A percentile compares a stretch with the other conserved stretches of the same genome.
Conservation (phyloP, 495 filamentous ascomycete species). For the Neurospora sp. region DNA sequence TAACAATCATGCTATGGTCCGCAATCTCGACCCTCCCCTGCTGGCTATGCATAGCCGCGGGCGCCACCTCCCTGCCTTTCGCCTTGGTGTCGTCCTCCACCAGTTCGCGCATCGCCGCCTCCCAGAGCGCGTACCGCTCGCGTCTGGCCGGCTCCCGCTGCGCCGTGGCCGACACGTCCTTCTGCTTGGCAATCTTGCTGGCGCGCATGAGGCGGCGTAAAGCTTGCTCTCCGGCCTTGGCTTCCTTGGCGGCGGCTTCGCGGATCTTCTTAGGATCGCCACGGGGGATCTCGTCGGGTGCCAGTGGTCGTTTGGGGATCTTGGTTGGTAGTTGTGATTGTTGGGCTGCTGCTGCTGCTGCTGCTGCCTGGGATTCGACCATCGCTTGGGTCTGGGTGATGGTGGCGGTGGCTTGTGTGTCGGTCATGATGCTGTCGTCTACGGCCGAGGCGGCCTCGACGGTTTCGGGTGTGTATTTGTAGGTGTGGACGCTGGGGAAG, state of each 20-base stretch:
- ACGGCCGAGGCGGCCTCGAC: slow-evolving; percentile 15
- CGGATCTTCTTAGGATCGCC: slow-evolving; percentile 31
- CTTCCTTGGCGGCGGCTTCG: slow-evolving; percentile 32
- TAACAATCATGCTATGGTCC: slow-evolving; percentile 40
- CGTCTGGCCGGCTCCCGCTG: slow-evolving; percentile 23
- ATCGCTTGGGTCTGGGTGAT: neutral
- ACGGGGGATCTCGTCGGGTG: slow-evolving; percentile 20
- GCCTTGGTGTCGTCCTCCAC: slow-evolving; percentile 39
- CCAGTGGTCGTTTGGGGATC: slow-evolving; percentile 16
- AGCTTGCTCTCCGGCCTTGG: slow-evolving; percentile 36
- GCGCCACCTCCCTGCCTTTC: slow-evolving; percentile 58
- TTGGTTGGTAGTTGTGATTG: slow-evolving; percentile 2
- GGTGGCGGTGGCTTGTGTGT: neutral
- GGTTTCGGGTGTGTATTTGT: slow-evolving; percentile 31
- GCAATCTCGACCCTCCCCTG: slow-evolving; percentile 31
- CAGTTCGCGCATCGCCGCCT: slow-evolving; percentile 30
- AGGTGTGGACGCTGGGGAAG: slow-evolving; percentile 37
- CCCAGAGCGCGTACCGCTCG: slow-evolving; percentile 32
- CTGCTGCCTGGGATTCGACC: neutral
- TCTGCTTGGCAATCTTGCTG: slow-evolving; percentile 37
- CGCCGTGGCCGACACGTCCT: slow-evolving; percentile 33
- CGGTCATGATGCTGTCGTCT: slow-evolving; percentile 12
- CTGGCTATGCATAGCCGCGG: slow-evolving; percentile 40
- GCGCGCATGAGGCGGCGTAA: slow-evolving; percentile 34
- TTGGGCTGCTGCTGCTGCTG: slow-evolving; percentile 3